These are phyloP conservation scores for Verticillium albo-atrum DNA, from an alignment of 2,329 filamentous ascomycete genomes.

Conservation along the genomic window DNA sequence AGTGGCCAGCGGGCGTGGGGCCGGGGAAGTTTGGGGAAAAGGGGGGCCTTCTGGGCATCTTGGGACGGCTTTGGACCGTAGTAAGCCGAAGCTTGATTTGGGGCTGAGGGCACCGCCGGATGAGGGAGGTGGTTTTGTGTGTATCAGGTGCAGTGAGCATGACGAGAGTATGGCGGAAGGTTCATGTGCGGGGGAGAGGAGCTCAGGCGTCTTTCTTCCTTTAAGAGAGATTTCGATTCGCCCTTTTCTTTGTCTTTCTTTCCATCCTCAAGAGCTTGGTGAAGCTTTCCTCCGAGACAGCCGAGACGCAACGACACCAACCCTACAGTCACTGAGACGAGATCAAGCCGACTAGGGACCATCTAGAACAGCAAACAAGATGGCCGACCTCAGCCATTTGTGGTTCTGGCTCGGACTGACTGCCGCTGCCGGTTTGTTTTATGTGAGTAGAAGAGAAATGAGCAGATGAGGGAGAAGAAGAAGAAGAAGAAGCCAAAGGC, in stretches of 20 bases:
- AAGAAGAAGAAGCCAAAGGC: background rate
- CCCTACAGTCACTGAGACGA: background rate
- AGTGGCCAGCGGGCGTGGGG: background rate
- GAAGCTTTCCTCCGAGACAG: background rate
- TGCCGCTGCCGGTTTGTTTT: constrained; percentile 28
- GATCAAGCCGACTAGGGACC: background rate
- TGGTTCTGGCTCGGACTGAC: constrained; percentile 34
- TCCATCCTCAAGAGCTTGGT: background rate
- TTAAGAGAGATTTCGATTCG: background rate
- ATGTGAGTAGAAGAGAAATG: constrained; percentile 37
- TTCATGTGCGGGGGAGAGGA: background rate
- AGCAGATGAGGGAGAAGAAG: too few relatives aligned
- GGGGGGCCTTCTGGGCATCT: too few relatives aligned
- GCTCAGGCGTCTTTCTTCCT: background rate
- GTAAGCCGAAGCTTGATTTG: constrained; percentile 1
- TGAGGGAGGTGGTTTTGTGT: background rate
- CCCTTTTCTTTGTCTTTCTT: background rate
- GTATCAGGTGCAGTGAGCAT: background rate
- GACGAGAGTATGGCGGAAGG: background rate
- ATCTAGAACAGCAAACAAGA: constrained; percentile 7
- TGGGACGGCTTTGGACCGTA: background rate
- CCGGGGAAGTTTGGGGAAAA: background rate
- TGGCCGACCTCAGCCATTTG: constrained; percentile 28
- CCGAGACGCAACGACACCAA: too few relatives aligned
- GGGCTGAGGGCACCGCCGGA: background rate